Percentiles rank a stretch among this genome's conserved stretches.
phyloP scores from a whole-genome alignment of 257 asterid genomes.

The Fraxinus excelsior region DNA sequence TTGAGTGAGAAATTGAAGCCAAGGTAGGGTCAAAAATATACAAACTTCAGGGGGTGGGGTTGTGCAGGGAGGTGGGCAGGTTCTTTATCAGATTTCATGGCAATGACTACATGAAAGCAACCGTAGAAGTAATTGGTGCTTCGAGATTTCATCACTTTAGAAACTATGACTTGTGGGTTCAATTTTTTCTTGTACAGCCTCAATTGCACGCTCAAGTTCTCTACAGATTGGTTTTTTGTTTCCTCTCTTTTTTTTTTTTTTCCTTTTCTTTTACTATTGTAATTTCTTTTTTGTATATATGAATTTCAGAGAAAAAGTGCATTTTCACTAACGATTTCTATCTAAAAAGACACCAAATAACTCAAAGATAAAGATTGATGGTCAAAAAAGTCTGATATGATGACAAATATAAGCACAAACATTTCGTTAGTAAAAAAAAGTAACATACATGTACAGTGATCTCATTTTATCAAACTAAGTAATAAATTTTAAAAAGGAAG shows the following conservation, averaged over 20 bases:
- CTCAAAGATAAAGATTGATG: not conserved
- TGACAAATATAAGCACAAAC: not conserved
- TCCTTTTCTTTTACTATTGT: no score
- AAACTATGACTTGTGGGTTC: not conserved
- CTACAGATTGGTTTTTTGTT: not conserved
- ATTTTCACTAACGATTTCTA: not conserved
- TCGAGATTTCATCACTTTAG: no score
- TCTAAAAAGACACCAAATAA: no score
- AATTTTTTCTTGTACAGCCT: not conserved
- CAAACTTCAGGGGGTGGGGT: not conserved
- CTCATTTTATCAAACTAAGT: no score
- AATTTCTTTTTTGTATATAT: no score
- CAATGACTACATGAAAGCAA: constrained; percentile 11
- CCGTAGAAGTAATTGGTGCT: constrained; percentile 3
- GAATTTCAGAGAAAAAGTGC: not conserved
- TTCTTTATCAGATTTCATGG: constrained; percentile 35
- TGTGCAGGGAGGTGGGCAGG: constrained; percentile 17
- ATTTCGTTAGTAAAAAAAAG: not conserved
- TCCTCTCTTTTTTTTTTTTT: not conserved
- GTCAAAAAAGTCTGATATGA: no score
- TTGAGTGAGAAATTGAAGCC: constrained; percentile 41
- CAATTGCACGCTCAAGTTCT: not conserved
- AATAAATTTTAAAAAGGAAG: no score
- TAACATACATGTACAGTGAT: not conserved
- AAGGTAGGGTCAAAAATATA: constrained; percentile 43